Percentiles rank a stretch among this genome's conserved stretches.
These are phyloP conservation scores for Trichoderma parareesei DNA, from an alignment of 495 filamentous ascomycete genomes.

Conservation along the genomic window DNA sequence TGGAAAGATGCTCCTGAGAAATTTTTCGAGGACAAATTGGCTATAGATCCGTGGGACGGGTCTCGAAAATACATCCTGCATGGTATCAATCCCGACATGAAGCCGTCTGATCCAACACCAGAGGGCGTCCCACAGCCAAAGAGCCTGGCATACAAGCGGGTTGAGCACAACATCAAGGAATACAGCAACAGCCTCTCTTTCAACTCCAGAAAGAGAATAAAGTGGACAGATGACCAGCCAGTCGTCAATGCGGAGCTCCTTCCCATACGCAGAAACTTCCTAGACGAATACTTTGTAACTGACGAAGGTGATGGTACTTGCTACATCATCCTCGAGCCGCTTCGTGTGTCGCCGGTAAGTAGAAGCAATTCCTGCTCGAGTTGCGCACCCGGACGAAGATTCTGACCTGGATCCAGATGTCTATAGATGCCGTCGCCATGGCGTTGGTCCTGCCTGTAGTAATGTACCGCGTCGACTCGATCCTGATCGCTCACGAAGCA, in stretches of 20 bases:
- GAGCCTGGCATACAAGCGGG: conserved; percentile 19
- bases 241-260: conserved; percentile 69
- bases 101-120: conserved; percentile 32
- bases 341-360: conserved; percentile 71
- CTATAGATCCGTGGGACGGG: conserved; percentile 71
- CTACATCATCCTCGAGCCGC: conserved; percentile 39
- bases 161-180: conserved; percentile 31
- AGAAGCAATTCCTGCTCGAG: not conserved
- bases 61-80: conserved; percentile 50
- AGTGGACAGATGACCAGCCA: conserved; percentile 57
- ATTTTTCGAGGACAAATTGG: conserved; percentile 54
- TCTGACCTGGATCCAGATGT: conserved; percentile 46
- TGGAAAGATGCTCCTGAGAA: conserved; percentile 49
- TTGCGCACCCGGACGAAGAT: not conserved
- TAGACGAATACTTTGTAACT: conserved; percentile 48
- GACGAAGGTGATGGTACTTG: conserved; percentile 33
- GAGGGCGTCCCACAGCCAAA: conserved; percentile 24
- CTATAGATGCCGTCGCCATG: conserved; percentile 55
- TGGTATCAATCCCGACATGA: conserved; percentile 36
- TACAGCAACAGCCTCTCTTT: conserved; percentile 38
- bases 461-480: conserved; percentile 73
- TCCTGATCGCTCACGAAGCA: conserved; percentile 67
- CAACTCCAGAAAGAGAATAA: conserved; percentile 19
- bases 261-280: conserved; percentile 68
- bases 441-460: conserved; percentile 72